Percentiles rank a stretch among this genome's conserved stretches.
phyloP scores from a whole-genome alignment of 1,284 basidiomycete species.

The Moesziomyces globuligerus region DNA sequence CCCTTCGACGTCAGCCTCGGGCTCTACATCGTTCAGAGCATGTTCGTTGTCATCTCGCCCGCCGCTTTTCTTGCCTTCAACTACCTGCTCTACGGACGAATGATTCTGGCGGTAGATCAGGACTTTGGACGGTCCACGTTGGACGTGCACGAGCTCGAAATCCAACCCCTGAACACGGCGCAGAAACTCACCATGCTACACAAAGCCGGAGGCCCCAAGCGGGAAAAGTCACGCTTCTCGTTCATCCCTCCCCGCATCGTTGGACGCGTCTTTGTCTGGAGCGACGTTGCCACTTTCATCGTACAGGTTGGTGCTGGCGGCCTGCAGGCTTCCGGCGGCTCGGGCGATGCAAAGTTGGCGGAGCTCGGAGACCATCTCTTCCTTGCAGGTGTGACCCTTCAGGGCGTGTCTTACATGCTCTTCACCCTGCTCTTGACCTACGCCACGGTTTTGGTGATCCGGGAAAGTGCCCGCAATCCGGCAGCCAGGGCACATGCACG shows the following conservation, averaged over 20 bases:
- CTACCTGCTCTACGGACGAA: slow-evolving; percentile 54
- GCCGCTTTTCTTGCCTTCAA: slow-evolving; percentile 57
- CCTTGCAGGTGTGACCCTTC: slow-evolving; percentile 46
- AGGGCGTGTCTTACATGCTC: slow-evolving; percentile 49
- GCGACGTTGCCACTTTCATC: slow-evolving; percentile 60
- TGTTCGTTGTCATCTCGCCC: slow-evolving; percentile 55
- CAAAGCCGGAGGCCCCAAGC: slow-evolving; percentile 32
- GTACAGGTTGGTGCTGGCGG: slow-evolving; percentile 53
- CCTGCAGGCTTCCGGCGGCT: slow-evolving; percentile 34
- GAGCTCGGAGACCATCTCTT: slow-evolving; percentile 49
- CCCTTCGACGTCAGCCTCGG: slow-evolving; percentile 16
- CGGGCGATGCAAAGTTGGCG: slow-evolving; percentile 17
- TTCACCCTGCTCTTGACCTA: slow-evolving; percentile 43
- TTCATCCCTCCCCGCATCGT: slow-evolving; percentile 52
- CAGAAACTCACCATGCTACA: slow-evolving; percentile 31
- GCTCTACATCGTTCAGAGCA: slow-evolving; percentile 43
- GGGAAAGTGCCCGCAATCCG: slow-evolving; percentile 7
- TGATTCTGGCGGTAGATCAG: slow-evolving; percentile 36
- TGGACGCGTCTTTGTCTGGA: slow-evolving; percentile 57
- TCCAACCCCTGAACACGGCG: slow-evolving; percentile 14
- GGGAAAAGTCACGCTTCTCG: slow-evolving; percentile 35
- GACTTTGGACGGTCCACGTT: slow-evolving; percentile 30
- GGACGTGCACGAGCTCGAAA: slow-evolving; percentile 22
- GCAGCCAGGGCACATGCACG: not conserved
- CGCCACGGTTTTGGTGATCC: slow-evolving; percentile 23